Base-by-base conservation (phyloP, 169 alveolate species). In the Besnoitia besnoiti region DNA sequence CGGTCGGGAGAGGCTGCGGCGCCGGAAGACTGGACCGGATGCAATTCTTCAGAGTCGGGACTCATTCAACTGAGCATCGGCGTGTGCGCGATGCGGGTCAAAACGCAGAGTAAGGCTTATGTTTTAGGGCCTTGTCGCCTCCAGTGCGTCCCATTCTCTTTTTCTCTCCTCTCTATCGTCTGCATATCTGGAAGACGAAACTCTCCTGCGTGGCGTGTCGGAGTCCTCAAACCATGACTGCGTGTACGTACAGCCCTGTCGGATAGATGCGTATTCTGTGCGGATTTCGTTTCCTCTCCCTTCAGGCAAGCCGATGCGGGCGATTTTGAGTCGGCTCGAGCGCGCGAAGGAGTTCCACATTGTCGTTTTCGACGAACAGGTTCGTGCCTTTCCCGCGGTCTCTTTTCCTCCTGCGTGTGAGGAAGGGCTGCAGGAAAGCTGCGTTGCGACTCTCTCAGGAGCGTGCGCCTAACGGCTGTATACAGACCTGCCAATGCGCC, bases 291-390 rank as follows among this genome's bases (percentile, higher is more conserved):
- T 37, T 44, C 27, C 27, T 7, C 35, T 30, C 14, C 1, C 37
- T 21, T 35, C 79, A 85, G 90, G 90, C 80, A 59, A 61, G 16
- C 90, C 90, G 35, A 85, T 85, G 90, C 49, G 90, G 55, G 90
- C 47, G 39, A 85, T 85, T 51, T 39, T 85, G 40, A 42, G 42
- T 27, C 90, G 90, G 7, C 90, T 85, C 30, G 90, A 85, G 55
- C 10, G 61, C 35, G 33, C 61, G 33, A 39, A 51, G 51, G 90
- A 85, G 79, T 85, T 85, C 61, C 50, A 27, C 44, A 61, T 85
- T 51, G 42, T 85, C 27, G 79, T 85, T 27, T 85, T 85, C 90
- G 90, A 85, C 51, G 90, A 85, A 37, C 76, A 40, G 59, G 90
- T 85, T 35, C 0, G 90, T 51, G 0, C 50, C 33, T 4, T 1